Evolutionary conservation across 176 grass and related monocot genomes (phyloP).

Genomic region (Bolboschoenus planiculmis): DNA sequence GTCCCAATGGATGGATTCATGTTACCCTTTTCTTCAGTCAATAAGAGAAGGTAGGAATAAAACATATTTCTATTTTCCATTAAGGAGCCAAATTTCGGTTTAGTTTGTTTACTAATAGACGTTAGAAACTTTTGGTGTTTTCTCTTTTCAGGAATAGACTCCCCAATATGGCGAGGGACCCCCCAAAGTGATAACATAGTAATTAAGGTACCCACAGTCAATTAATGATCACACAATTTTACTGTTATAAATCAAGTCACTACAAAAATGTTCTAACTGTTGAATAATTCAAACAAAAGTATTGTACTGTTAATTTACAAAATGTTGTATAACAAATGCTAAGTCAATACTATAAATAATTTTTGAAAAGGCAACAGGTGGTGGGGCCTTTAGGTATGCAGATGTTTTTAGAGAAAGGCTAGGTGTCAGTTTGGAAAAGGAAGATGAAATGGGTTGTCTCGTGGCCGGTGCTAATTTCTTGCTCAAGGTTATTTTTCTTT

Average conservation of each 20-base stretch:
- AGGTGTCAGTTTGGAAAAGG: conserved; percentile 96
- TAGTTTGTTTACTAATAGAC: background rate
- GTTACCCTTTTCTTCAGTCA: background rate
- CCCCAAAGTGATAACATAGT: conserved; percentile 53
- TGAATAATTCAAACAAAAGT: background rate
- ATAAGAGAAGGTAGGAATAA: background rate
- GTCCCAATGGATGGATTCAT: background rate
- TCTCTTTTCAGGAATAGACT: conserved; percentile 67
- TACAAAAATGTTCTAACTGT: background rate
- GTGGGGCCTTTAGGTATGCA: conserved; percentile 86
- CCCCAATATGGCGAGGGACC: conserved; percentile 73
- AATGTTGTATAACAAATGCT: background rate
- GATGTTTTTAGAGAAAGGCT: conserved; percentile 91
- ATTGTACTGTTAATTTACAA: background rate
- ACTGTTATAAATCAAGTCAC: background rate
- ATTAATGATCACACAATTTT: background rate
- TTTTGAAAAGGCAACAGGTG: conserved; percentile 95
- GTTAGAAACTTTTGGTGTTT: conserved; percentile 24
- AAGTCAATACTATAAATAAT: conserved; percentile 26
- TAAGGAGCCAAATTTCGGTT: conserved; percentile 8
- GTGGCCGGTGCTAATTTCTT: conserved; percentile 97
- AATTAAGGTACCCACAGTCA: conserved; percentile 67
- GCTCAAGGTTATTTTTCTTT: conserved; percentile 61
- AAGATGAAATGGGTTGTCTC: conserved; percentile 99
- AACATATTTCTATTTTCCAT: background rate